Evolutionary conservation across 768 basidiomycete species (phyloP), one percentile per base, ranked within the genome.

Genomic region (Paxillus ammoniavirescens): DNA sequence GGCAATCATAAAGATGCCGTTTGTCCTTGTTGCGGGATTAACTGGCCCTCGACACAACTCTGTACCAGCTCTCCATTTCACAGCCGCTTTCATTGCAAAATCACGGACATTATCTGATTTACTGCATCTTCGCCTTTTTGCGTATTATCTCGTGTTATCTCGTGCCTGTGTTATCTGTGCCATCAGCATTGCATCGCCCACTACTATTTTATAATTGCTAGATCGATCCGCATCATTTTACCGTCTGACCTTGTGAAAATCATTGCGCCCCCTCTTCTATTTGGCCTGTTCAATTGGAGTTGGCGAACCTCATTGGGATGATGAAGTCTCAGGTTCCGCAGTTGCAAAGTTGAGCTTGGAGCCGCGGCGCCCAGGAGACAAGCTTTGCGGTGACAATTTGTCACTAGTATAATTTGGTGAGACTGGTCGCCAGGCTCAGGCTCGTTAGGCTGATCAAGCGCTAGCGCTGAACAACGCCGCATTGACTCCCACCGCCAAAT

Each of bases 141-240:
- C 50, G 44, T 52, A 31, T 50, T 48, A 18, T 53, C 52, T 55
- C 40, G 52, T 56, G 5, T 26, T 26, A 26, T 26, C 53, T 53
- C 61, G 52, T 53, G 58, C 44, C 57, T 54, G 57, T 56, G 60
- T 42, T 58, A 61, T 57, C 61, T 57, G 17, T 56, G 62, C 68
- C 68, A 65, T 55, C 56, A 49, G 53, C 52, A 53, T 55, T 60
- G 59, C 62, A 69, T 59, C 46, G 41, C 56, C 40, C 35, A 38
- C 45, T 52, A 42, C 40, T 55, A 60, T 54, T 53, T 47, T 61
- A 61, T 59, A 51, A 23, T 57, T 21, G 49, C 47, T 53, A 57
- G 49, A 47, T 52, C 57, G 49, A 47, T 52, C 57, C 52, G 54
- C 58, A 60, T 57, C 56, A 54, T 40, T 18, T n/a, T 47, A 33